phyloP scores from a whole-genome alignment of 306 rosid species.

The Abrus pulchellus region DNA sequence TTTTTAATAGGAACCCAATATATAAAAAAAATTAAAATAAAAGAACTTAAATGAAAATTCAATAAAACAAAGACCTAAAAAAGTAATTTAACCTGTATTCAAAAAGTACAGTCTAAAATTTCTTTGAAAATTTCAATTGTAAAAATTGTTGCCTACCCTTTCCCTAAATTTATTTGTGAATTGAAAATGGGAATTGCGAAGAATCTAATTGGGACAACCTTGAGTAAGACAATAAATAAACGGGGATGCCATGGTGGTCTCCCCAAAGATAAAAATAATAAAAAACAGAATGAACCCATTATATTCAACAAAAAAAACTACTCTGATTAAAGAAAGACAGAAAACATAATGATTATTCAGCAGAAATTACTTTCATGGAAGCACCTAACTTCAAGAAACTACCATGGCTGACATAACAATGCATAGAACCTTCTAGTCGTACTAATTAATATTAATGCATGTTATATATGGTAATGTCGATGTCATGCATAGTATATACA shows the following conservation, averaged over 20 bases:
- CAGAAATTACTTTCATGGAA: slow-evolving; percentile 24
- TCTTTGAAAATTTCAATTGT: neutral
- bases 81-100: neutral
- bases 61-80: neutral
- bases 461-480: neutral
- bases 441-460: slow-evolving; percentile 22
- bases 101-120: neutral
- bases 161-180: slow-evolving; percentile 17
- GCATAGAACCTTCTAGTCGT: neutral
- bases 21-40: neutral
- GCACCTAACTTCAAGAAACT: slow-evolving; percentile 34
- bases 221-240: slow-evolving; percentile 8
- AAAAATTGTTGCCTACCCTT: neutral
- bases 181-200: slow-evolving; percentile 29
- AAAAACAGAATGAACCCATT: slow-evolving; percentile 28
- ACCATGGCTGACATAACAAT: slow-evolving; percentile 25
- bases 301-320: slow-evolving; percentile 1
- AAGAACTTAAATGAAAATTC: neutral
- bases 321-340: neutral
- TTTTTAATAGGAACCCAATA: neutral
- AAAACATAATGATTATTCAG: slow-evolving; percentile 34
- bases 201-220: slow-evolving; percentile 18
- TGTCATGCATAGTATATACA: slow-evolving; percentile 29
- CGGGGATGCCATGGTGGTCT: slow-evolving; percentile 7
- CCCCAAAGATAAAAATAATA: slow-evolving; percentile 10